These are phyloP conservation scores for Trichoderma sp. DNA, from an alignment of 2,329 filamentous ascomycete species.

Conservation along the genomic window DNA sequence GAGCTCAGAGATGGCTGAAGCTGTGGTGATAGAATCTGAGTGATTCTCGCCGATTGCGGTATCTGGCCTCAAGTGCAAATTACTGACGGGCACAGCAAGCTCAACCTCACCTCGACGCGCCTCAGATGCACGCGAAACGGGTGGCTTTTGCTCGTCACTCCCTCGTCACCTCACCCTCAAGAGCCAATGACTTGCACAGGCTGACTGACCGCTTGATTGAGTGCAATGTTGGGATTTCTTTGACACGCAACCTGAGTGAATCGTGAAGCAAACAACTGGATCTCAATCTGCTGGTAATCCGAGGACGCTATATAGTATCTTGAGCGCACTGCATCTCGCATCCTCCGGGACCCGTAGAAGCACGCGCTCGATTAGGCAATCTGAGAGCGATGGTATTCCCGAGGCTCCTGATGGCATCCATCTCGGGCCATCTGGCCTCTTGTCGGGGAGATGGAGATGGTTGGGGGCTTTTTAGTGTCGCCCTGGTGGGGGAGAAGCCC, in stretches of 20 bases:
- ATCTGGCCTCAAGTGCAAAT: not conserved
- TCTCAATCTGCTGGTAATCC: not conserved
- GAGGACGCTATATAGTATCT: not conserved
- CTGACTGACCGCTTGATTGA: not conserved
- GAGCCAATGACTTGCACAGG: not conserved
- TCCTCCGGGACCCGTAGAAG: not conserved
- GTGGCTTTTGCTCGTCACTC: slow-evolving; percentile 3
- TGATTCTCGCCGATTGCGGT: not conserved
- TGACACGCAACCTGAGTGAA: too few species aligned
- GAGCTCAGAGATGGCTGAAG: not conserved
- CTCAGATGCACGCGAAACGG: not conserved
- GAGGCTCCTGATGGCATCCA: slow-evolving; percentile 3
- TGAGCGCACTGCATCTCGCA: not conserved
- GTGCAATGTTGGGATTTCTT: not conserved
- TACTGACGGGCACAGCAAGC: too few species aligned
- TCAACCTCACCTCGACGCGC: not conserved
- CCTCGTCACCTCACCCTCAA: not conserved
- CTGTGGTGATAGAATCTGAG: not conserved
- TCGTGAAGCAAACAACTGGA: not conserved
- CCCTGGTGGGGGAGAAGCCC: slow-evolving; percentile 16
- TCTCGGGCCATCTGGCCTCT: slow-evolving; percentile 25
- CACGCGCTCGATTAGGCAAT: slow-evolving; percentile 9
- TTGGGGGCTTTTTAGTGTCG: slow-evolving; percentile 15
- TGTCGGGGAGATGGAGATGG: slow-evolving; percentile 26
- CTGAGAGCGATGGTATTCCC: not conserved